Evolutionary conservation across 164 flowering plant species (phyloP).

Genomic region (Amborella trichopoda): DNA sequence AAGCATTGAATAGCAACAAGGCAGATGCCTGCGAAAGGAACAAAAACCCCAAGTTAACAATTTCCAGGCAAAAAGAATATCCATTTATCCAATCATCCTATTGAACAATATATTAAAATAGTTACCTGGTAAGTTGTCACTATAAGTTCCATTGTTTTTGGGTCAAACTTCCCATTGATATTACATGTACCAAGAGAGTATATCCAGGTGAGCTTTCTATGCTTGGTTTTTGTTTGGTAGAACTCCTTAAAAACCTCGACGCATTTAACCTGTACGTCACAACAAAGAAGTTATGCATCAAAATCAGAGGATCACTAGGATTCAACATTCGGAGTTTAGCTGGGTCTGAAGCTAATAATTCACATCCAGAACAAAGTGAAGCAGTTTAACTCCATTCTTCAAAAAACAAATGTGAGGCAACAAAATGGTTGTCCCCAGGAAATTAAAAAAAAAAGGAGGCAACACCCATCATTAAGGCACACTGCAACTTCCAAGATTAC

Average conservation of each 20-base stretch:
- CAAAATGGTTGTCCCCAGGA: no score
- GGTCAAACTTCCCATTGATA: slow-evolving; percentile 69
- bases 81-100: neutral
- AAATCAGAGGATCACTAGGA: no score
- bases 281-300: no score
- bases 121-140: slow-evolving; percentile 83
- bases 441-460: no score
- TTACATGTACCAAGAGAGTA: slow-evolving; percentile 85
- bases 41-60: slow-evolving; percentile 1
- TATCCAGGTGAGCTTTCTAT: slow-evolving; percentile 88
- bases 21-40: slow-evolving; percentile 48
- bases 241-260: slow-evolving; percentile 83
- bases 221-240: slow-evolving; percentile 77
- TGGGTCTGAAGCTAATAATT: no score
- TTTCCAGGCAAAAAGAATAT: neutral
- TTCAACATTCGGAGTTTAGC: no score
- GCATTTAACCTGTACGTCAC: slow-evolving; percentile 65
- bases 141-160: slow-evolving; percentile 70
- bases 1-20: slow-evolving; percentile 64
- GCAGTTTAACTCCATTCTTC: no score
- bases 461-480: no score
- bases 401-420: no score
- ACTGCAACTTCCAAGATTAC: no score
- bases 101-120: neutral
- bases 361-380: no score